Percentiles rank a stretch among this genome's conserved stretches.
Evolutionary conservation across 208 protist genomes (phyloP).

Genomic region (Wallacemonas sp.): DNA sequence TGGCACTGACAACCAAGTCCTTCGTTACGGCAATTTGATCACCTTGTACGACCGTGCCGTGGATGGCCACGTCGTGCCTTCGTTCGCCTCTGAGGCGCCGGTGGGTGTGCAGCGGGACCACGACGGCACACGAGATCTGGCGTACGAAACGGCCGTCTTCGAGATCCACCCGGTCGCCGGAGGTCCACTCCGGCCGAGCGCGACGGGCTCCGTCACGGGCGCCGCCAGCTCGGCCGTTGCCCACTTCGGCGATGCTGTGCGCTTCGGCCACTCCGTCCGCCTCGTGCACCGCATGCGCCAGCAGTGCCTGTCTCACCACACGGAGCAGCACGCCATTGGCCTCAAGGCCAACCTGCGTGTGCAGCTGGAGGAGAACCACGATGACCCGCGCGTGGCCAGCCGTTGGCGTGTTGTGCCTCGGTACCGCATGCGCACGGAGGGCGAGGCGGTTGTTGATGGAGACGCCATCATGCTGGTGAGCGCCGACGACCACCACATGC

Average conservation of each 20-base stretch:
- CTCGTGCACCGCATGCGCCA: slow-evolving; percentile 41
- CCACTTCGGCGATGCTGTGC: slow-evolving; percentile 26
- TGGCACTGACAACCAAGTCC: slow-evolving; percentile 6
- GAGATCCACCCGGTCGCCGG: slow-evolving; percentile 29
- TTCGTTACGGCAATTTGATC: slow-evolving; percentile 35
- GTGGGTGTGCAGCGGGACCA: slow-evolving; percentile 33
- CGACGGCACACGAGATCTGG: not conserved
- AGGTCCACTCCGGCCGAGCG: too few relatives aligned
- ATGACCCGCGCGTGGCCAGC: slow-evolving; percentile 12
- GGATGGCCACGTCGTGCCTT: slow-evolving; percentile 41
- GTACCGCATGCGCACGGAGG: slow-evolving; percentile 54
- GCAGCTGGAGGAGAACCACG: slow-evolving; percentile 22
- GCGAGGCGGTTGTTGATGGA: slow-evolving; percentile 44
- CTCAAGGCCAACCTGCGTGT: slow-evolving; percentile 51
- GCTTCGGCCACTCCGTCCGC: slow-evolving; percentile 50
- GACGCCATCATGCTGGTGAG: slow-evolving; percentile 53
- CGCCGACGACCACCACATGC: slow-evolving; percentile 21
- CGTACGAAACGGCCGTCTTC: slow-evolving; percentile 47
- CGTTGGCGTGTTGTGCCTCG: slow-evolving; percentile 59
- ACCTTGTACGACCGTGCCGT: slow-evolving; percentile 32
- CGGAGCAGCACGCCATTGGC: slow-evolving; percentile 34
- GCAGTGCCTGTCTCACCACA: slow-evolving; percentile 33
- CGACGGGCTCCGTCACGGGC: too few relatives aligned
- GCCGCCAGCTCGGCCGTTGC: slow-evolving; percentile 3
- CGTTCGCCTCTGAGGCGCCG: slow-evolving; percentile 31